phyloP scores from a whole-genome alignment of 2,329 filamentous ascomycete species.

The Amauroascus verrucosus region DNA sequence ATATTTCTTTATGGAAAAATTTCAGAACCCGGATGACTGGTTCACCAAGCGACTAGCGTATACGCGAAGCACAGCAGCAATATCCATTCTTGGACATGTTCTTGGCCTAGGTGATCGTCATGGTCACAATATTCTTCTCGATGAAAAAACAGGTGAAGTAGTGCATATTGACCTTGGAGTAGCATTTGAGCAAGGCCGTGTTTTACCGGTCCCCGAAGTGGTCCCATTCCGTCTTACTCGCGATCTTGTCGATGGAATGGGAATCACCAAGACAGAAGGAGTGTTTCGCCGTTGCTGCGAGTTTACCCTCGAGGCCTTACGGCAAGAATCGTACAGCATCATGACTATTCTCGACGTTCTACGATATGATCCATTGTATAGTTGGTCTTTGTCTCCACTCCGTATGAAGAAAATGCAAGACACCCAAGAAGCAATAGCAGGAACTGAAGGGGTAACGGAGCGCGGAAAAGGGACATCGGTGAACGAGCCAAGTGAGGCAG shows the following conservation, averaged over 20 bases:
- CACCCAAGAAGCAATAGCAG: slow-evolving; percentile 35
- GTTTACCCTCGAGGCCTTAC: slow-evolving; percentile 85
- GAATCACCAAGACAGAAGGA: slow-evolving; percentile 85
- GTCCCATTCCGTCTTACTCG: slow-evolving; percentile 91
- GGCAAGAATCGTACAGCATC: slow-evolving; percentile 93
- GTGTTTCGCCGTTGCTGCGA: slow-evolving; percentile 97
- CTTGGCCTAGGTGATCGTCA: slow-evolving; percentile 89
- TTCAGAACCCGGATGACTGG: slow-evolving; percentile 91
- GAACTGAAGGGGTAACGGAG: slow-evolving; percentile 27
- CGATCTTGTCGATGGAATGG: slow-evolving; percentile 95
- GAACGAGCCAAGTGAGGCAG: slow-evolving; percentile 66
- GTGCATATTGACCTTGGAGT: slow-evolving; percentile 97
- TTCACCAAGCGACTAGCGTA: slow-evolving; percentile 83
- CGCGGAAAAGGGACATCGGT: slow-evolving; percentile 31
- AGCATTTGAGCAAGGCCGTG: slow-evolving; percentile 88
- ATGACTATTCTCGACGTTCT: slow-evolving; percentile 98
- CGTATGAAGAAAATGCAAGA: slow-evolving; percentile 58
- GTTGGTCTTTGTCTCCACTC: slow-evolving; percentile 75
- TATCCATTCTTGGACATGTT: slow-evolving; percentile 88
- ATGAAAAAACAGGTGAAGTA: slow-evolving; percentile 79
- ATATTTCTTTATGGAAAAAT: slow-evolving; percentile 95
- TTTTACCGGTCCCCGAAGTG: slow-evolving; percentile 89
- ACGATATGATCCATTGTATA: slow-evolving; percentile 94
- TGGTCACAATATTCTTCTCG: slow-evolving; percentile 91
- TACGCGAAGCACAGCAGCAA: slow-evolving; percentile 82